phyloP scores from a whole-genome alignment of 768 basidiomycete species.

The Zangia roseola region DNA sequence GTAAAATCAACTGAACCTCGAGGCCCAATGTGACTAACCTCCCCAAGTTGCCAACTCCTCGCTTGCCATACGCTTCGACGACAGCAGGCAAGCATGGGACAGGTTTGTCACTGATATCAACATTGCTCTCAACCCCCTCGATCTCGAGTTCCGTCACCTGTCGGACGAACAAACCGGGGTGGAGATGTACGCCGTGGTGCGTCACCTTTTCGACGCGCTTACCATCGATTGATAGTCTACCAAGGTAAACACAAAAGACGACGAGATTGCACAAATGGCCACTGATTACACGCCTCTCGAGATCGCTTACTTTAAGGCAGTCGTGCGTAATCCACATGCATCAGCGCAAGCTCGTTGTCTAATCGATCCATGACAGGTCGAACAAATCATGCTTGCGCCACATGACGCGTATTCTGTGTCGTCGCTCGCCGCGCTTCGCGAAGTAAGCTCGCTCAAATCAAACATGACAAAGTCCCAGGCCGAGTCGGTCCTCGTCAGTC shows the following conservation, averaged over 20 bases:
- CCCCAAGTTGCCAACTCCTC: conserved; percentile 50
- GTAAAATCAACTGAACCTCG: conserved; percentile 35
- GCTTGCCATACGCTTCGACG: conserved; percentile 44
- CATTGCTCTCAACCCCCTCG: conserved; percentile 58
- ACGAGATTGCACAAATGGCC: conserved; percentile 80
- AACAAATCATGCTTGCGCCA: conserved; percentile 84
- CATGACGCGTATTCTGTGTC: conserved; percentile 73
- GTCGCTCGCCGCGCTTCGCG: conserved; percentile 73
- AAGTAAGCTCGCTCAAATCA: conserved; percentile 55
- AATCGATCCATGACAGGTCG: conserved; percentile 52
- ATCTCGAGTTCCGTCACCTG: conserved; percentile 67
- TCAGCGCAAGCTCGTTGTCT: neutral
- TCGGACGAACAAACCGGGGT: conserved; percentile 64
- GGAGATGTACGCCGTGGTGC: conserved; percentile 68
- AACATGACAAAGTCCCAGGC: conserved; percentile 76
- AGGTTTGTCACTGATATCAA: conserved; percentile 62
- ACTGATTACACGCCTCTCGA: conserved; percentile 79
- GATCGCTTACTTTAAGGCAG: conserved; percentile 80
- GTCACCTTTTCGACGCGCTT: conserved; percentile 20
- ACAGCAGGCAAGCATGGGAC: conserved; percentile 52
- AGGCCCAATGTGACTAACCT: conserved; percentile 1
- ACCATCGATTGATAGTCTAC: neutral
- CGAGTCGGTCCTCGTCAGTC: conserved; percentile 69
- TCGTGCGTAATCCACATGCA: conserved; percentile 48
- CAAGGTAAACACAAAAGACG: conserved; percentile 79